phyloP scores from a whole-genome alignment of 2,329 filamentous ascomycete species.

The Aspergillus ochraceoroseus region DNA sequence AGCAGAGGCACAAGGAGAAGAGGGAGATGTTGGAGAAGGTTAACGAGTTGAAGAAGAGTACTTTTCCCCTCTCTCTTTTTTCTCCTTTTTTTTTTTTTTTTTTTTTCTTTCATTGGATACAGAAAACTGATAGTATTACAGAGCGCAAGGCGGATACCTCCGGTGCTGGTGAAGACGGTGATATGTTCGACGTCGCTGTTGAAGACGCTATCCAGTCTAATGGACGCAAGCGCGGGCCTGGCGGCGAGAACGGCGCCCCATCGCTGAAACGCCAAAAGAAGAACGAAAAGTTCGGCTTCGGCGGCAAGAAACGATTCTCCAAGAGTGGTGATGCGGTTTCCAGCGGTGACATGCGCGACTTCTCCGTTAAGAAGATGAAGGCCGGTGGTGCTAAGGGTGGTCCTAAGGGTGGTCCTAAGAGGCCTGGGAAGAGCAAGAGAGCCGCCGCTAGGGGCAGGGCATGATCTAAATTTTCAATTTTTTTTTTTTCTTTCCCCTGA shows the following conservation, averaged over 20 bases:
- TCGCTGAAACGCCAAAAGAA: slow-evolving; percentile 79
- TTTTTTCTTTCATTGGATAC: too few species aligned
- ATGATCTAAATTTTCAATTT: slow-evolving; percentile 10
- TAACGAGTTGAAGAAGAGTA: slow-evolving; percentile 90
- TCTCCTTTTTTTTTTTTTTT: neutral
- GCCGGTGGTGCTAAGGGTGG: slow-evolving; percentile 40
- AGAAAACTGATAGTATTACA: slow-evolving; percentile 41
- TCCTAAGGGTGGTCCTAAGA: slow-evolving; percentile 43
- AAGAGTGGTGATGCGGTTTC: slow-evolving; percentile 89
- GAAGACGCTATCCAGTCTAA: slow-evolving; percentile 62
- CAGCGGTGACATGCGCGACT: slow-evolving; percentile 72
- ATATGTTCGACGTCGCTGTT: slow-evolving; percentile 86
- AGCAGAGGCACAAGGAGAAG: slow-evolving; percentile 91
- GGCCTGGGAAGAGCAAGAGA: slow-evolving; percentile 51
- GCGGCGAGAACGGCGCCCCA: slow-evolving; percentile 40
- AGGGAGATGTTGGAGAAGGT: slow-evolving; percentile 93
- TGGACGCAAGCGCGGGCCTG: slow-evolving; percentile 43
- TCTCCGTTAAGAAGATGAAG: slow-evolving; percentile 85
- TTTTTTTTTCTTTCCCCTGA: slow-evolving; percentile 1
- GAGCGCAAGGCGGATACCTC: slow-evolving; percentile 68
- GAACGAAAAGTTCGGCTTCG: slow-evolving; percentile 89
- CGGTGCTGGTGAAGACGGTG: slow-evolving; percentile 67
- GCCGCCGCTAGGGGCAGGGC: slow-evolving; percentile 33
- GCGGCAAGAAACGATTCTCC: slow-evolving; percentile 84
- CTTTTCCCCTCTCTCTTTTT: slow-evolving; percentile 37